Evolutionary conservation across 2,329 filamentous ascomycete genomes (phyloP).

Genomic region (Penicillium sclerotigenum): DNA sequence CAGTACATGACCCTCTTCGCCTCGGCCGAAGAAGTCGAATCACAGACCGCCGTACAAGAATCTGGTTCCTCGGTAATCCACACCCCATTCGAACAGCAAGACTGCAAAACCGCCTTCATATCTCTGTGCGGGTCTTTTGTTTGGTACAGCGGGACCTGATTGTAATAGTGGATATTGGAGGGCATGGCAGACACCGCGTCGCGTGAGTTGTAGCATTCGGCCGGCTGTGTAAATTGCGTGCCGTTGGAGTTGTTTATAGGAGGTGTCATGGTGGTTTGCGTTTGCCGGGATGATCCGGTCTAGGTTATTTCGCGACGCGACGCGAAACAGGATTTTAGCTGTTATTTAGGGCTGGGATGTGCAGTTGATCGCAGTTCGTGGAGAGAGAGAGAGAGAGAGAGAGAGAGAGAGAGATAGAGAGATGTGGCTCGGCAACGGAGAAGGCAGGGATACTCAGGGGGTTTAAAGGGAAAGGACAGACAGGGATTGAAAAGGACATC

Average conservation of each 20-base stretch:
- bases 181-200: conserved; percentile 8
- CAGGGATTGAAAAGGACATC: not conserved
- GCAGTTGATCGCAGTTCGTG: not conserved
- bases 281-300: not conserved
- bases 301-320: not conserved
- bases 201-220: conserved; percentile 11
- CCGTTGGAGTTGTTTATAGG: not conserved
- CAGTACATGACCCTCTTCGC: conserved; percentile 15
- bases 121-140: not conserved
- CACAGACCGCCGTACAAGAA: conserved; percentile 18
- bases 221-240: conserved; percentile 9
- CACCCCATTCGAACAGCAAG: conserved; percentile 10
- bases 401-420: not conserved
- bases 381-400: not conserved
- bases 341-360: not conserved
- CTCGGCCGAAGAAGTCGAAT: conserved; percentile 2
- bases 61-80: conserved; percentile 15
- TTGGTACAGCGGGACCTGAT: conserved; percentile 20
- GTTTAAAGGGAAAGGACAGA: not conserved
- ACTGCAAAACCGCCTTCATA: conserved; percentile 9
- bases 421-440: not conserved
- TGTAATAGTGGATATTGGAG: conserved; percentile 7
- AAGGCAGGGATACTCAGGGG: not conserved
- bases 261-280: not conserved
- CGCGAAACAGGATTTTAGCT: not conserved